phyloP scores from a whole-genome alignment of 306 rosid species.

The Mucuna pruriens region DNA sequence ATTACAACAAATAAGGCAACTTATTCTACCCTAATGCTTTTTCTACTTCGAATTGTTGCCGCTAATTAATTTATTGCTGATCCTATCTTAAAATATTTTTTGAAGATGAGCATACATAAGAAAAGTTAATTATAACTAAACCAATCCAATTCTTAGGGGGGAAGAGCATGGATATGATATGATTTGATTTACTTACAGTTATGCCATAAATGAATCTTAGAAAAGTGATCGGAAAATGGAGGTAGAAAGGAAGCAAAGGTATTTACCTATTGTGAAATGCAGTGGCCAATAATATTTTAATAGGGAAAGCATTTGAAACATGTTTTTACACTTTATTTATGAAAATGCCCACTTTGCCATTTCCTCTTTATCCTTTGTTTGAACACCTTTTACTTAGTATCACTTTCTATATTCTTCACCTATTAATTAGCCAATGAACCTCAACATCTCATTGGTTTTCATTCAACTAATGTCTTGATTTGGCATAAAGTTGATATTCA shows the following conservation, averaged over 20 bases:
- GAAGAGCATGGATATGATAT: background rate
- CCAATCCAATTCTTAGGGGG: slow-evolving; percentile 16
- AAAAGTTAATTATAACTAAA: background rate
- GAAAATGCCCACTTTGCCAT: slow-evolving; percentile 36
- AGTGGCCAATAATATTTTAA: slow-evolving; percentile 40
- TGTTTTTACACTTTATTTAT: slow-evolving; percentile 43
- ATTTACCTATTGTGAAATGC: slow-evolving; percentile 10
- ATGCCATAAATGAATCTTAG: background rate
- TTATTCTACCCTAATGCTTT: background rate
- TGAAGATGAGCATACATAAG: background rate
- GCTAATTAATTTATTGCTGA: background rate
- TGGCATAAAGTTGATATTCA: slow-evolving; percentile 22
- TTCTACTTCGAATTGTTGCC: background rate
- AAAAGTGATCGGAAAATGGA: slow-evolving; percentile 16
- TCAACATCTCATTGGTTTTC: background rate
- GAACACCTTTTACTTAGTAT: slow-evolving; percentile 4
- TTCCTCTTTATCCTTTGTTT: slow-evolving; percentile 32
- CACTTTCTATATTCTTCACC: slow-evolving; percentile 30
- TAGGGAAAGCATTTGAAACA: slow-evolving; percentile 43
- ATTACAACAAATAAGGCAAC: slow-evolving; percentile 52
- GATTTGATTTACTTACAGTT: slow-evolving; percentile 12
- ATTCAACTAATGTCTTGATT: slow-evolving; percentile 22
- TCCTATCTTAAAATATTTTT: background rate
- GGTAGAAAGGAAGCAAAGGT: slow-evolving; percentile 14
- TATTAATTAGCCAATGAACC: slow-evolving; percentile 6